Base-by-base conservation (phyloP, 2,329 filamentous ascomycete species). In the Macrophomina tecta region DNA sequence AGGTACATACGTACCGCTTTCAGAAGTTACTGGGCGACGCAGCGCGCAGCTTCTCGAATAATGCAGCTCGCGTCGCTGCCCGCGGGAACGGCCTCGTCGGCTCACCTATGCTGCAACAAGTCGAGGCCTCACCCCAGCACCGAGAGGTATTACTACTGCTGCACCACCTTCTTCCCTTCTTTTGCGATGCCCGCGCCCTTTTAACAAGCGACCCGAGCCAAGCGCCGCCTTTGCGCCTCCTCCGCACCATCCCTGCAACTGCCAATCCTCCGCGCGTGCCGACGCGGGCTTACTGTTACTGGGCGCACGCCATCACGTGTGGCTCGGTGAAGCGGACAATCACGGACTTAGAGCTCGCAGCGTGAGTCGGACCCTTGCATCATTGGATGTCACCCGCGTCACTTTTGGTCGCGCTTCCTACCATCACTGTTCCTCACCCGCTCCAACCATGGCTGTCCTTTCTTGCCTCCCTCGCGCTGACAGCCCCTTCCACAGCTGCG, bases 361-460 rank as follows among this genome's bases (percentile, higher is more conserved):
- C 61, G 61, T 64, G 51, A 53, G 61, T 64, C 46, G 18, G 34
- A 34, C 48, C 46, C 61, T 53, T 64, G 46, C 61, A 53, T 52
- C 61, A 64, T 49, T 30, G 58, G 58, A 28, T 34, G 30, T 62
- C 58, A 45, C 46, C 46, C 46, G 46, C 23, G 58, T 48, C n/a
- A 36, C 42, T 34, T 48, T 34, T 14, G 30, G 42, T 23, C 58
- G 58, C 58, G 32, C 45, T 46, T 46, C 42, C n/a, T 36, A 28
- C n/a, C 40, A 38, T 34, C 58, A n/a, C 45, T 38, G 5, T 28
- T 62, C 42, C 32, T 28, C 30, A 53, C 46, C 58, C 49, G 52
- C 52, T n/a, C 34, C 28, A 34, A 53, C 48, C 61, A 64, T 64
- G 61, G 49, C 46, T 30, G 34, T 9, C 48, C 38, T 2, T 30